Conservation (phyloP, 805 yeast genomes). For the Barnettozyma vustinii region DNA sequence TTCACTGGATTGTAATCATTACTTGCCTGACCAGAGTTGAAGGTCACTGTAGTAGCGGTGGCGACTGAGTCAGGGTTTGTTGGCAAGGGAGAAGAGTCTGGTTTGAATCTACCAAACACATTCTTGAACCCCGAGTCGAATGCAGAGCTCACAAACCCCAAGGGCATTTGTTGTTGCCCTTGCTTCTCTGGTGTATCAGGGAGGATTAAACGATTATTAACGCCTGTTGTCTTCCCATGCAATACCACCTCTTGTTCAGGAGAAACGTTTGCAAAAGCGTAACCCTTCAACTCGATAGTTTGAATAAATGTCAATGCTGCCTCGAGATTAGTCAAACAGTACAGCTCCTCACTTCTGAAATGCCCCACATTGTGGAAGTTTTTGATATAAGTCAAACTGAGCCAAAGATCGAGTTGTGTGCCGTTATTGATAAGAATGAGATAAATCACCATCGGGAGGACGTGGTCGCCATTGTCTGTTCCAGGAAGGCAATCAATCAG, state of each 20-base stretch:
- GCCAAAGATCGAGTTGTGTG: conserved; percentile 13
- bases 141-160: conserved; percentile 7
- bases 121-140: conserved; percentile 14
- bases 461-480: conserved; percentile 19
- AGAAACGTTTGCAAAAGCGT: conserved; percentile 7
- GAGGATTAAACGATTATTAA: neutral
- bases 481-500: conserved; percentile 10
- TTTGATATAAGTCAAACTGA: conserved; percentile 19
- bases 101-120: conserved; percentile 11
- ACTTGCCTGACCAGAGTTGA: neutral
- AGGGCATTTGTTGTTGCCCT: neutral
- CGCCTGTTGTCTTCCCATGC: neutral
- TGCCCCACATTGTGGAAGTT: conserved; percentile 18
- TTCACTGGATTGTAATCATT: neutral
- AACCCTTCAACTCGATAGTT: conserved; percentile 11
- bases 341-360: conserved; percentile 17
- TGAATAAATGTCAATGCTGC: conserved; percentile 21
- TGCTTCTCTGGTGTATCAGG: conserved; percentile 3
- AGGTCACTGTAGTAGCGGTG: neutral
- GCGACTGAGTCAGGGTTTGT: neutral
- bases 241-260: conserved; percentile 10
- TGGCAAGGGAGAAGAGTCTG: conserved; percentile 4
- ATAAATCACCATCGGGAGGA: conserved; percentile 22
- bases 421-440: conserved; percentile 13
- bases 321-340: conserved; percentile 24